phyloP scores from a whole-genome alignment of 1,284 basidiomycete species.

The Sporisorium exsertum region DNA sequence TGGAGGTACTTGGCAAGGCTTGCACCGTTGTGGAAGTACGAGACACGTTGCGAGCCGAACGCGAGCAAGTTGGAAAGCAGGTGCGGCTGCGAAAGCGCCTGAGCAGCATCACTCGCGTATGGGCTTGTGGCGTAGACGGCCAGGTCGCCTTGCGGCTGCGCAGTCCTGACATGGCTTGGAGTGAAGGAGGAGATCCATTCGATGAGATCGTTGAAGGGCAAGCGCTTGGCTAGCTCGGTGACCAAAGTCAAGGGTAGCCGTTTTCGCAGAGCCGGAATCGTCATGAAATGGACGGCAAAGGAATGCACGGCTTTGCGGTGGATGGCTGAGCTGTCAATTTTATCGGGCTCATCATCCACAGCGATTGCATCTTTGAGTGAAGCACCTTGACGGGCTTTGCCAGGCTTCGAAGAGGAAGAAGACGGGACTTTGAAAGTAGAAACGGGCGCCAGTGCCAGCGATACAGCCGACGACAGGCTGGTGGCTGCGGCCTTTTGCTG shows the following conservation, averaged over 20 bases:
- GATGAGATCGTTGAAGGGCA: constrained; percentile 55
- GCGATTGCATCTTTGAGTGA: constrained; percentile 18
- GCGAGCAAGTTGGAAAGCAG: constrained; percentile 58
- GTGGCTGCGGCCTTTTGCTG: constrained; percentile 32
- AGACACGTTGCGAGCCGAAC: constrained; percentile 50
- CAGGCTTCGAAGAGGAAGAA: not conserved
- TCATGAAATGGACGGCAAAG: constrained; percentile 46
- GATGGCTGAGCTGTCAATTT: not conserved
- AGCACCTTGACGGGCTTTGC: constrained; percentile 1
- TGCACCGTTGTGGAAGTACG: constrained; percentile 46
- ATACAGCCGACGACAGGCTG: constrained; percentile 25
- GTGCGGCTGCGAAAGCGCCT: constrained; percentile 38
- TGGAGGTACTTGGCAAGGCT: constrained; percentile 50
- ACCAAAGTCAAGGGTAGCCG: constrained; percentile 51
- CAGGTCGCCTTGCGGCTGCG: not conserved
- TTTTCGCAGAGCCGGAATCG: constrained; percentile 48
- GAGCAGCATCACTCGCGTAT: constrained; percentile 14
- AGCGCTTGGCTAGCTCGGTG: constrained; percentile 46
- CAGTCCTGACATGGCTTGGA: constrained; percentile 5
- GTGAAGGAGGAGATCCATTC: constrained; percentile 31
- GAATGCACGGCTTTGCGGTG: constrained; percentile 23
- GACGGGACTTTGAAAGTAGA: constrained; percentile 20
- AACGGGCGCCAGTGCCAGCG: constrained; percentile 37
- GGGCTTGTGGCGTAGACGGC: not conserved
- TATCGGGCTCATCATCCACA: constrained; percentile 12